Base-by-base conservation (phyloP, 352 stramenopile species). In the Peronospora farinosa region DNA sequence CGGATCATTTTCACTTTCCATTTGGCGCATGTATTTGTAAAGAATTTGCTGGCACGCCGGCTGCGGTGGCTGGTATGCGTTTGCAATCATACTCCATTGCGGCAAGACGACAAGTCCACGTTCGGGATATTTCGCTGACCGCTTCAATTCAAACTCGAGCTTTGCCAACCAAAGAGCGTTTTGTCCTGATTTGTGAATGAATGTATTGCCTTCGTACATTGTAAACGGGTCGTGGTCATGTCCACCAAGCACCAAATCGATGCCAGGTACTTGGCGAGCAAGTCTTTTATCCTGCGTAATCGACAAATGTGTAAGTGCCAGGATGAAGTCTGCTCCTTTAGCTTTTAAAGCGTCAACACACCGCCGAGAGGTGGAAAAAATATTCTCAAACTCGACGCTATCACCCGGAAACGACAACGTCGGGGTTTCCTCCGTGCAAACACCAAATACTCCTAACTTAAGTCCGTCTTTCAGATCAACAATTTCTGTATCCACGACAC, bases 221-320 rank as follows among this genome's bases (percentile, higher is more conserved):
- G 87, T 88, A 44, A 95, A 85, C 0, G 84, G 84, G 33, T 96
- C 85, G 56, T 97, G 90, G 55, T 97, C 90, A 57, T 97, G 90
- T 9, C 90, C 88, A 11, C 89, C 89, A 15, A 97, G 67, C 31
- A 96, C 78, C 36, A 96, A 46, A 43, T 95, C 71, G 27, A 95
- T 91, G 6, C 78, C 78, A 5, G 72, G 70, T 19, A 86, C 68
- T 33, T 69, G 69, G 3, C 67, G 58, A 0, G 80, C 80, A 27
- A 96, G 49, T 17, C 78, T 51, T 21, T 76, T 71, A 60, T 96
- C 86, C 43, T 92, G 71, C 1, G 64, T 70, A 47, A 93, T 78
- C 11, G 73, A 84, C 36, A 95, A 42, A 43, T 96, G 86, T 2
- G 86, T 96, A 17, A 96, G 51, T 30, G 76, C 86, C 3, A 95